phyloP scores from a whole-genome alignment of 352 stramenopile genomes.

The Phytopythium boreale region DNA sequence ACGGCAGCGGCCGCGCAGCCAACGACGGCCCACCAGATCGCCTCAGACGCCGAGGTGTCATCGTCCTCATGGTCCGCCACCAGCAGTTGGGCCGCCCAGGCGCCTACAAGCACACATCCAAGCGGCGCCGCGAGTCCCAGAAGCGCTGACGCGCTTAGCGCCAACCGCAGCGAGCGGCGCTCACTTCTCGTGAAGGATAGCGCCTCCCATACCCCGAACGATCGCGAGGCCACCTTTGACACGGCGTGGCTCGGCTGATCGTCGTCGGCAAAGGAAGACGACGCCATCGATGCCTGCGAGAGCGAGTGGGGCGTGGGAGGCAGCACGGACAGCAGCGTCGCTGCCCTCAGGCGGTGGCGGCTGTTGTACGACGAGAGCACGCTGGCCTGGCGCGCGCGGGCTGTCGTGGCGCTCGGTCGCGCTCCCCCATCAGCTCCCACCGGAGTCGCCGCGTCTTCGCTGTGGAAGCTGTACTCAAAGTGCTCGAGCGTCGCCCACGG shows the following conservation, averaged over 20 bases:
- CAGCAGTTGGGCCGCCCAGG: constrained; percentile 21
- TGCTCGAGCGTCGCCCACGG: constrained; percentile 7
- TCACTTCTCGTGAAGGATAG: constrained; percentile 32
- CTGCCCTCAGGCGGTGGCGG: not conserved
- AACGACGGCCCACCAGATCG: constrained; percentile 1
- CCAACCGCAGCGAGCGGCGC: constrained; percentile 27
- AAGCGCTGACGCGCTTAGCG: constrained; percentile 26
- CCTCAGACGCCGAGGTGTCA: not conserved
- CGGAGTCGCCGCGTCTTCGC: not conserved
- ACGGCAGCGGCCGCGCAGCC: not conserved
- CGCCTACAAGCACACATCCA: constrained; percentile 27
- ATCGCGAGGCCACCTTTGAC: not conserved
- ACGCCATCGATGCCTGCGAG: not conserved
- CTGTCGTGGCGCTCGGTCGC: not conserved
- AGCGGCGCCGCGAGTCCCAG: constrained; percentile 30
- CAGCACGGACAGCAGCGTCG: constrained; percentile 6
- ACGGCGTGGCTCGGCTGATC: not conserved
- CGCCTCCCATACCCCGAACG: constrained; percentile 29
- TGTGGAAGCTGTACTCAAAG: constrained; percentile 10
- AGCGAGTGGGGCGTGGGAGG: not conserved
- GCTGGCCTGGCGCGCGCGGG: constrained; percentile 3
- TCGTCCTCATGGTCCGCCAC: not conserved
- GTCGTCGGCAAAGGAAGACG: not conserved
- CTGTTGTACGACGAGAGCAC: constrained; percentile 7
- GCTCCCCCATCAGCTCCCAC: no score